phyloP scores from a whole-genome alignment of 768 basidiomycete genomes.

The Crassisporium funariophilum region DNA sequence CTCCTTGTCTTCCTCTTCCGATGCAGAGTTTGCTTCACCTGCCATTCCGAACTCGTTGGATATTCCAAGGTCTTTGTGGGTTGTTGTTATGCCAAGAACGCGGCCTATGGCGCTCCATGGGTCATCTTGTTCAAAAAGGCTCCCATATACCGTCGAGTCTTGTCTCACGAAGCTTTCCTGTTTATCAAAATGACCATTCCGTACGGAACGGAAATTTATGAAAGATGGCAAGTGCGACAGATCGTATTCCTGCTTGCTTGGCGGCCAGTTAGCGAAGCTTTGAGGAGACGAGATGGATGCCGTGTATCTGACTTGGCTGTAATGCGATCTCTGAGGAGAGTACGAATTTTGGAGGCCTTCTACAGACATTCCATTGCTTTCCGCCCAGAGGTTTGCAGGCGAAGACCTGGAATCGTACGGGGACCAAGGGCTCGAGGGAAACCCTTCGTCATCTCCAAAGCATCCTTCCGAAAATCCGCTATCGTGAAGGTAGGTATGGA shows the following conservation, averaged over 20 bases:
- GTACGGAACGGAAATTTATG: slow-evolving; percentile 12
- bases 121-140: slow-evolving; percentile 42
- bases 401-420: not conserved
- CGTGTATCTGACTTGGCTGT: too few species aligned
- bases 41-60: not conserved
- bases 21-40: not conserved
- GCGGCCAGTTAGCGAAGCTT: too few species aligned
- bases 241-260: too few species aligned
- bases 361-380: too few species aligned
- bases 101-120: slow-evolving; percentile 48
- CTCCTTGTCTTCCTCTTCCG: too few species aligned
- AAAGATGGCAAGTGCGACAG: slow-evolving; percentile 14
- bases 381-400: too few species aligned
- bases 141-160: slow-evolving; percentile 23
- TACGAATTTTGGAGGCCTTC: too few species aligned
- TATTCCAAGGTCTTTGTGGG: not conserved
- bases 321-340: too few species aligned
- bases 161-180: not conserved
- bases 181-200: too few species aligned
- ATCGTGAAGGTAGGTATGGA: not conserved
- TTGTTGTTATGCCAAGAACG: slow-evolving; percentile 37
- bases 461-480: slow-evolving; percentile 3
- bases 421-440: slow-evolving; percentile 9
- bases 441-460: not conserved
- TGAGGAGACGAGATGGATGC: too few species aligned